Evolutionary conservation across 768 basidiomycete species (phyloP).

Genomic region (Pisolithus marmoratus): DNA sequence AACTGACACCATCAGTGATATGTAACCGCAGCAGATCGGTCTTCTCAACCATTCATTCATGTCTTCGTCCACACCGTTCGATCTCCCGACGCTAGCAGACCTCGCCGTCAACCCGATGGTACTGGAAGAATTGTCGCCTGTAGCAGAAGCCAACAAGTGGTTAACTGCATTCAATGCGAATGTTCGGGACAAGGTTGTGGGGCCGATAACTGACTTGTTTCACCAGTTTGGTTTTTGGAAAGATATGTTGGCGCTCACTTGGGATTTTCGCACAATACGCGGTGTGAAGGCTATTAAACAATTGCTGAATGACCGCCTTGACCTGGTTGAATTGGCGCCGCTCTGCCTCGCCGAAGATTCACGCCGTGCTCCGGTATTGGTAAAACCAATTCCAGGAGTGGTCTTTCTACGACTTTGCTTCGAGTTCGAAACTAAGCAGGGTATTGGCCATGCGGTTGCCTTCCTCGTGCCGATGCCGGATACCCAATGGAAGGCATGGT

Average conservation of each 20-base stretch:
- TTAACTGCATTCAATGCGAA: conserved; percentile 11
- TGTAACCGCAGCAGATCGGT: not conserved
- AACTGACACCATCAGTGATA: not conserved
- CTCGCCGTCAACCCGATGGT: conserved; percentile 13
- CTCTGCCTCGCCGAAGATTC: conserved; percentile 17
- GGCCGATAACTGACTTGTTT: conserved; percentile 10
- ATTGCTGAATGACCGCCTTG: conserved; percentile 35
- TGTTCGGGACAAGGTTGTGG: conserved; percentile 1
- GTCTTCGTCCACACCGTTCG: conserved; percentile 6
- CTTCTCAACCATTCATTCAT: not conserved
- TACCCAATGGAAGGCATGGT: conserved; percentile 52
- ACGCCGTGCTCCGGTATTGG: conserved; percentile 27
- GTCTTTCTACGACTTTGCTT: conserved; percentile 55
- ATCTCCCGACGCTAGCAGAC: conserved; percentile 16
- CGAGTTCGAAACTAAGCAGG: conserved; percentile 45
- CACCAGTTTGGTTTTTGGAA: conserved; percentile 37
- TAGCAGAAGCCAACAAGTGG: conserved; percentile 12
- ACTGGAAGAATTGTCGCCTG: conserved; percentile 7
- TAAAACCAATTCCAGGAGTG: conserved; percentile 44
- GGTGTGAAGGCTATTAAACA: conserved; percentile 30
- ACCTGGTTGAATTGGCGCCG: conserved; percentile 10
- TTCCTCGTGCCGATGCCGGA: conserved; percentile 40
- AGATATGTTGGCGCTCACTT: conserved; percentile 48
- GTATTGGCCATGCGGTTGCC: conserved; percentile 45
- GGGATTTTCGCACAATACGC: conserved; percentile 46